These are phyloP conservation scores for Blastobotrys ciferrii DNA, from an alignment of 1,139 yeast species.

Conservation along the genomic window DNA sequence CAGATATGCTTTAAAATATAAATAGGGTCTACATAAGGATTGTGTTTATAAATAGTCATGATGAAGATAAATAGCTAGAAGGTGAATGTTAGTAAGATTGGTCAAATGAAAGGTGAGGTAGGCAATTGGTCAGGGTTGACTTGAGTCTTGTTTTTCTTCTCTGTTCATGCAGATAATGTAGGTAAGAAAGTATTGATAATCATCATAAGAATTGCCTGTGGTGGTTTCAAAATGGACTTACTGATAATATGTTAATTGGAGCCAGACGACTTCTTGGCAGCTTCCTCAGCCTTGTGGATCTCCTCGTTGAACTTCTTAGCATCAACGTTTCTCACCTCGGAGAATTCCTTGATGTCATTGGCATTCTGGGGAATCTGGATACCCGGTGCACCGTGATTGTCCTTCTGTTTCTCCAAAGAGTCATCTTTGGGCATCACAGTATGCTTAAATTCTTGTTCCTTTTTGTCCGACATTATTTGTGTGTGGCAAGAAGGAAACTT, in stretches of 20 bases:
- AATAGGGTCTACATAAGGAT: background rate
- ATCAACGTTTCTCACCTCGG: slow-evolving; percentile 31
- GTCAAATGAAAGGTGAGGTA: too few species aligned
- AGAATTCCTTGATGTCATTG: slow-evolving; percentile 29
- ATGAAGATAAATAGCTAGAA: slow-evolving; percentile 12
- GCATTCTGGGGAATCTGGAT: slow-evolving; percentile 31
- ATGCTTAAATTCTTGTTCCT: slow-evolving; percentile 26
- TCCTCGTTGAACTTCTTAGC: slow-evolving; percentile 34
- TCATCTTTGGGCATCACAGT: slow-evolving; percentile 35
- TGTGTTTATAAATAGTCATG: slow-evolving; percentile 15
- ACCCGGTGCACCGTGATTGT: slow-evolving; percentile 31
- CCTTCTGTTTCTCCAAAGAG: slow-evolving; percentile 17
- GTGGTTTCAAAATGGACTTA: background rate
- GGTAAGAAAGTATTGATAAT: slow-evolving; percentile 18
- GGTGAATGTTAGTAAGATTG: slow-evolving; percentile 5
- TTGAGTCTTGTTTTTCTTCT: slow-evolving; percentile 17
- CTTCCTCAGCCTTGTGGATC: slow-evolving; percentile 23
- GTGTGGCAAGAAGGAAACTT: background rate
- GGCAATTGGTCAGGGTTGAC: background rate
- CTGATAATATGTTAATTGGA: background rate
- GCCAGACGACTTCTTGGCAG: slow-evolving; percentile 10
- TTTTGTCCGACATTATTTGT: slow-evolving; percentile 18
- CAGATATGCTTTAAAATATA: background rate
- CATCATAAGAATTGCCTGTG: slow-evolving; percentile 5
- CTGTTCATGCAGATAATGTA: slow-evolving; percentile 26